Evolutionary conservation across 257 asterid genomes (phyloP).

Genomic region (Haberlea rhodopensis): DNA sequence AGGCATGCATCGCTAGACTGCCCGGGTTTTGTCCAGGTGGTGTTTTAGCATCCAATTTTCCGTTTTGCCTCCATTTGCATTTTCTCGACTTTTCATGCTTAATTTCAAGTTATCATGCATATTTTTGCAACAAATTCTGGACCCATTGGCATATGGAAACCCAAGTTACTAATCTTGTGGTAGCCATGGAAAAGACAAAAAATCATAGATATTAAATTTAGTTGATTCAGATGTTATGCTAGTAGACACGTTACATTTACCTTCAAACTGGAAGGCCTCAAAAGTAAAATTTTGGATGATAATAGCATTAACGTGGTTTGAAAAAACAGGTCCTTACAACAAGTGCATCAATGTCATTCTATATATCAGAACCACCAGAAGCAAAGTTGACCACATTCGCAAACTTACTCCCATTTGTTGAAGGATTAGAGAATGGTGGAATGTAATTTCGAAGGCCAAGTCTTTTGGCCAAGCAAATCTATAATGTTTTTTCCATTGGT

Average conservation of each 20-base stretch:
- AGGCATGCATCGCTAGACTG: too few relatives aligned
- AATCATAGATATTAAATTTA: neutral
- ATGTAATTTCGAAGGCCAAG: slow-evolving; percentile 41
- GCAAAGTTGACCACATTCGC: slow-evolving; percentile 67
- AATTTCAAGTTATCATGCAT: too few relatives aligned
- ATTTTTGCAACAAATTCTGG: too few relatives aligned
- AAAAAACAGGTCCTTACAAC: slow-evolving; percentile 36
- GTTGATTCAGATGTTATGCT: neutral
- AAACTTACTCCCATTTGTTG: slow-evolving; percentile 48
- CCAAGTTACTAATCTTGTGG: too few relatives aligned
- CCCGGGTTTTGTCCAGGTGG: too few relatives aligned
- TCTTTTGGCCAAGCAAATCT: slow-evolving; percentile 53
- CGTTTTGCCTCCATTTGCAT: too few relatives aligned
- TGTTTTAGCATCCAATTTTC: too few relatives aligned
- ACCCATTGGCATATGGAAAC: too few relatives aligned
- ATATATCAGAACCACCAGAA: slow-evolving; percentile 82
- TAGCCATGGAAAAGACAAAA: slow-evolving; percentile 10
- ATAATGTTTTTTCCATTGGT: slow-evolving; percentile 63
- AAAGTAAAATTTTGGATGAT: neutral
- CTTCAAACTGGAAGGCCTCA: neutral
- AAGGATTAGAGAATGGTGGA: slow-evolving; percentile 68
- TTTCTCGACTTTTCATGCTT: too few relatives aligned
- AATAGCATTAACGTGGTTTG: too few relatives aligned
- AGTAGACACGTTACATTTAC: too few relatives aligned
- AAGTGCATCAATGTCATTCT: slow-evolving; percentile 55